phyloP scores from a whole-genome alignment of 495 filamentous ascomycete species.

The Hypoxylon subgilvum region DNA sequence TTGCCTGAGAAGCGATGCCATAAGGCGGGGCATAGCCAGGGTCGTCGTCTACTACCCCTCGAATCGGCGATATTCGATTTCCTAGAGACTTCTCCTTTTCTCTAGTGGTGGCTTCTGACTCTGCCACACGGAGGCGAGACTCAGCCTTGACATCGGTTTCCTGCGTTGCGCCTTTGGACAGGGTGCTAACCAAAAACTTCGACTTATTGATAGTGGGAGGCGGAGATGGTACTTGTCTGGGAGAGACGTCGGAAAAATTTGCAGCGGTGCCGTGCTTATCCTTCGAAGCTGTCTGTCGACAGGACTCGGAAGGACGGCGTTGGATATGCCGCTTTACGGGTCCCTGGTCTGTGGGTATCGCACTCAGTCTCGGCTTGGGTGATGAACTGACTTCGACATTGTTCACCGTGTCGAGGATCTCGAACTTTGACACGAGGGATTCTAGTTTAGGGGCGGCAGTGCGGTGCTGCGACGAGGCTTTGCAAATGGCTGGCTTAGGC shows the following conservation, averaged over 20 bases:
- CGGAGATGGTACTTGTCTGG: constrained; percentile 12
- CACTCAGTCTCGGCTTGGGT: constrained; percentile 7
- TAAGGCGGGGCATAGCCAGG: neutral
- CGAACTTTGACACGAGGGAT: constrained; percentile 50
- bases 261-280: neutral
- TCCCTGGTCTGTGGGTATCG: constrained; percentile 16
- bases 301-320: neutral
- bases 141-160: neutral
- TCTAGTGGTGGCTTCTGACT: neutral
- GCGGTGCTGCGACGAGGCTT: constrained; percentile 18
- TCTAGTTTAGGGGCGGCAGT: constrained; percentile 33
- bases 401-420: constrained; percentile 45
- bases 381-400: constrained; percentile 25
- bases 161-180: neutral
- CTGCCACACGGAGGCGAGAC: neutral
- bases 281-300: neutral
- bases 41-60: neutral
- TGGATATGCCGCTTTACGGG: neutral
- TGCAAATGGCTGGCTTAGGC: constrained; percentile 6
- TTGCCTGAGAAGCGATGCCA: constrained; percentile 11
- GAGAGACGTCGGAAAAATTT: constrained; percentile 2
- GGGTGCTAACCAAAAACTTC: constrained; percentile 1
- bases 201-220: neutral
- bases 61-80: constrained; percentile 16
- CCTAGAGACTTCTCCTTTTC: constrained; percentile 1